These are phyloP conservation scores for Xylariaceae sp. DNA, from an alignment of 2,329 filamentous ascomycete genomes.

Conservation along the genomic window DNA sequence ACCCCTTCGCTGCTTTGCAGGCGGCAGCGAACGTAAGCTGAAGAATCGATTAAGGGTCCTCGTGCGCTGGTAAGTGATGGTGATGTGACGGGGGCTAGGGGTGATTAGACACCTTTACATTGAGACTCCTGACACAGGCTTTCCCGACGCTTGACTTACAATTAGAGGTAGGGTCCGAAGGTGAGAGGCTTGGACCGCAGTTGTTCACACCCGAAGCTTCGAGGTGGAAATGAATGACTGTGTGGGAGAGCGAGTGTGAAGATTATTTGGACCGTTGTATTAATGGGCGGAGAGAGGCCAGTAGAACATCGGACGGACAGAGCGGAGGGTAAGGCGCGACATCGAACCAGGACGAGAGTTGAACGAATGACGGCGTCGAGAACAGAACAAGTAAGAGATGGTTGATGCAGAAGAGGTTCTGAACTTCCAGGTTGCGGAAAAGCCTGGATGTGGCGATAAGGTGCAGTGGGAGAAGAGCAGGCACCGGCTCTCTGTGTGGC, in stretches of 20 bases:
- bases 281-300: not conserved
- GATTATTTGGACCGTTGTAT: constrained; percentile 4
- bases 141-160: too few species aligned
- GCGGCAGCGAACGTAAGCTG: too few species aligned
- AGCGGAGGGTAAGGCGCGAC: not conserved
- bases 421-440: not conserved
- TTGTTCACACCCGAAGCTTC: not conserved
- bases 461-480: too few species aligned
- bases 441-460: not conserved
- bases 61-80: too few species aligned
- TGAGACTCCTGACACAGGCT: too few species aligned
- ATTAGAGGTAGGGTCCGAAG: not conserved
- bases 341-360: not conserved
- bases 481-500: too few species aligned
- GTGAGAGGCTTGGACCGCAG: not conserved
- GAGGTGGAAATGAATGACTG: not conserved
- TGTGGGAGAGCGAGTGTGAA: constrained; percentile 3
- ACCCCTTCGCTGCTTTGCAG: too few species aligned
- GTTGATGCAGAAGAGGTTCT: not conserved
- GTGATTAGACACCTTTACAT: too few species aligned
- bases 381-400: not conserved
- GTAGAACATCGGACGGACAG: not conserved
- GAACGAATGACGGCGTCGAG: not conserved
- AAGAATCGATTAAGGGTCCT: too few species aligned
- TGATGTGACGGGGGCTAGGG: too few species aligned